Conservation (phyloP, 192 early-diverging fungal genomes). For the Coemansia sp. region DNA sequence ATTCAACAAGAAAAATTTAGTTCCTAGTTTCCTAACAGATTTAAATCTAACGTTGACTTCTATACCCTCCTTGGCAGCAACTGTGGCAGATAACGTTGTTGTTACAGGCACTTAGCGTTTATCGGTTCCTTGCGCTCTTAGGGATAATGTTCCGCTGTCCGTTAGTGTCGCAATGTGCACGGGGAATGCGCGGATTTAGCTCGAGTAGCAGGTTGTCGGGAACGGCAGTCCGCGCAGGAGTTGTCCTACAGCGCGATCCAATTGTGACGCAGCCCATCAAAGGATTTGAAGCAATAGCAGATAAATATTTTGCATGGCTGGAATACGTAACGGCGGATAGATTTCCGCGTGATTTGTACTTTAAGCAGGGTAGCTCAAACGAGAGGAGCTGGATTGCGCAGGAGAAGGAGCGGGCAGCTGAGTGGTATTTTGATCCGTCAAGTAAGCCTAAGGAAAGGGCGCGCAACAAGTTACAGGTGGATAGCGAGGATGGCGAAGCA, state of each 20-base stretch:
- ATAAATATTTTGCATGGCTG: constrained; percentile 48
- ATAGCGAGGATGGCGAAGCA: constrained; percentile 1
- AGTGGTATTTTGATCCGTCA: constrained; percentile 42
- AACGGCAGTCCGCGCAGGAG: constrained; percentile 22
- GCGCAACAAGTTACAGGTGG: constrained; percentile 8
- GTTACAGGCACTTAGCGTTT: too few species aligned
- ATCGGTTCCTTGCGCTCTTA: too few species aligned
- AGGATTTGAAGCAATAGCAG: constrained; percentile 35
- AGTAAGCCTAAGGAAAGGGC: constrained; percentile 25
- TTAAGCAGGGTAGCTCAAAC: constrained; percentile 49
- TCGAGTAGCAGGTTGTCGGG: constrained; percentile 1
- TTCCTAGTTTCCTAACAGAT: too few species aligned
- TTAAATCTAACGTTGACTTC: neutral
- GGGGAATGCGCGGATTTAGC: constrained; percentile 28
- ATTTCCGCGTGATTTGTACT: constrained; percentile 52
- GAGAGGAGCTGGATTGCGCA: constrained; percentile 43
- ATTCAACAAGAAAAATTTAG: too few species aligned
- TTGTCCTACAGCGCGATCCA: constrained; percentile 51
- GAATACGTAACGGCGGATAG: constrained; percentile 42
- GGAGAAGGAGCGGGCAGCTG: constrained; percentile 23
- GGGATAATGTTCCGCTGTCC: constrained; percentile 12
- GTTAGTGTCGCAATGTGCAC: neutral
- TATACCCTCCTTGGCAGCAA: neutral
- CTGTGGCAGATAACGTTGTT: neutral
- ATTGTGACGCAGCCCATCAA: constrained; percentile 34